A percentile compares a stretch with the other conserved stretches of the same genome.
Evolutionary conservation across 331 rosid genomes (phyloP).

Genomic region (Dryas integrifolia): DNA sequence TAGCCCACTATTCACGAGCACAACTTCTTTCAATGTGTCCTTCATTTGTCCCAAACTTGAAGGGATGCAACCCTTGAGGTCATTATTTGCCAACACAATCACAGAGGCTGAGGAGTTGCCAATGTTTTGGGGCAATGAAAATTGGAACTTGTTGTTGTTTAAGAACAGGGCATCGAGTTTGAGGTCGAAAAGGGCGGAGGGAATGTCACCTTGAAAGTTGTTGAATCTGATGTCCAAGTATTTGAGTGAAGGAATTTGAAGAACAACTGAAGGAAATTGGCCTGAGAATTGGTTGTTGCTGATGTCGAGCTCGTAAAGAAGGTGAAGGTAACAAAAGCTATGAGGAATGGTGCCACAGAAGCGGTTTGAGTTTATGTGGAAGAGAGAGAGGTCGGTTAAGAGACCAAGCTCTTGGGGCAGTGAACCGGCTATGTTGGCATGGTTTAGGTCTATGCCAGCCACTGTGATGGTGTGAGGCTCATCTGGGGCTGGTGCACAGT

Average conservation of each 20-base stretch:
- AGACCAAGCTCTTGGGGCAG: constrained; percentile 69
- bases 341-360: constrained; percentile 65
- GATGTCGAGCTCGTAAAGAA: constrained; percentile 63
- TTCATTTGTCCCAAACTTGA: constrained; percentile 51
- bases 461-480: constrained; percentile 59
- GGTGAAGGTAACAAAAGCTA: constrained; percentile 36
- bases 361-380: constrained; percentile 76
- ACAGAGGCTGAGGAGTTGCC: constrained; percentile 62
- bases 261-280: constrained; percentile 48
- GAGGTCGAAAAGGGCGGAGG: constrained; percentile 49
- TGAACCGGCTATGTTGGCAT: constrained; percentile 56
- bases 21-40: constrained; percentile 58
- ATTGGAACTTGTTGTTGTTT: constrained; percentile 60
- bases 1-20: constrained; percentile 56
- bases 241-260: constrained; percentile 43
- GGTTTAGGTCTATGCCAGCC: constrained; percentile 87
- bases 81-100: constrained; percentile 65
- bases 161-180: constrained; percentile 79
- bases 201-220: constrained; percentile 49
- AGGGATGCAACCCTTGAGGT: constrained; percentile 61
- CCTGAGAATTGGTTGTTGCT: constrained; percentile 79
- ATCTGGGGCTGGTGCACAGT: constrained; percentile 69
- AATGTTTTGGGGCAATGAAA: constrained; percentile 53
- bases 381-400: constrained; percentile 60
- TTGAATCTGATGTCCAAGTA: constrained; percentile 72